Percentiles rank a stretch among this genome's conserved stretches.
phyloP scores from a whole-genome alignment of 148 eudicot species.

The Selenicereus undatus region DNA sequence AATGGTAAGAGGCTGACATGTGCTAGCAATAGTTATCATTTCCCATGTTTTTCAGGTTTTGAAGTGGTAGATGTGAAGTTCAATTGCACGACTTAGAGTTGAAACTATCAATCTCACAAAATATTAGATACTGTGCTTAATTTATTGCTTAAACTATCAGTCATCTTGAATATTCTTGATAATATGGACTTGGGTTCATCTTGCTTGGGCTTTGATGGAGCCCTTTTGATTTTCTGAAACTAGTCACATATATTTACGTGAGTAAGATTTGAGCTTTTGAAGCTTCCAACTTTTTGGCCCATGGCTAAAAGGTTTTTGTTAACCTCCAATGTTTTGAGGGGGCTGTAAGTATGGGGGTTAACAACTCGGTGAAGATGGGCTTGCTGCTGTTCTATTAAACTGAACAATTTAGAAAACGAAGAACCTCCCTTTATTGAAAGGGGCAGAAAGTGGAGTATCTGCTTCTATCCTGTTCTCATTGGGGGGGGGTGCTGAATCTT shows the following conservation, averaged over 20 bases:
- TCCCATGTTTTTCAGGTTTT: background rate
- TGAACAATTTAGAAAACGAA: background rate
- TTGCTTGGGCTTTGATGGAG: background rate
- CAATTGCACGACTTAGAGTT: background rate
- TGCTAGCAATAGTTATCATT: background rate
- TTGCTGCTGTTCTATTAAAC: background rate
- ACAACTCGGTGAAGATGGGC: background rate
- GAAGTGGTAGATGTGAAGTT: background rate
- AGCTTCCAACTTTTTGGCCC: background rate
- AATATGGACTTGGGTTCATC: background rate
- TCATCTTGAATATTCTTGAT: background rate
- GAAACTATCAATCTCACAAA: background rate
- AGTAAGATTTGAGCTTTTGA: background rate
- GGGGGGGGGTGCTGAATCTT: background rate
- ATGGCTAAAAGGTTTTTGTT: background rate
- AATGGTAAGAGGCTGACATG: no score
- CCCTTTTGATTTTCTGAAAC: background rate
- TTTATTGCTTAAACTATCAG: background rate
- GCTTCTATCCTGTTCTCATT: background rate
- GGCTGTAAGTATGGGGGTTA: background rate
- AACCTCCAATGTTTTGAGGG: background rate
- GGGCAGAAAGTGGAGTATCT: background rate
- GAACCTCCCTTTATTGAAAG: background rate
- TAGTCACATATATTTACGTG: background rate
- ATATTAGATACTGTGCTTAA: background rate